Evolutionary conservation across 495 filamentous ascomycete species (phyloP).

Genomic region (Lichenothelia convexa): DNA sequence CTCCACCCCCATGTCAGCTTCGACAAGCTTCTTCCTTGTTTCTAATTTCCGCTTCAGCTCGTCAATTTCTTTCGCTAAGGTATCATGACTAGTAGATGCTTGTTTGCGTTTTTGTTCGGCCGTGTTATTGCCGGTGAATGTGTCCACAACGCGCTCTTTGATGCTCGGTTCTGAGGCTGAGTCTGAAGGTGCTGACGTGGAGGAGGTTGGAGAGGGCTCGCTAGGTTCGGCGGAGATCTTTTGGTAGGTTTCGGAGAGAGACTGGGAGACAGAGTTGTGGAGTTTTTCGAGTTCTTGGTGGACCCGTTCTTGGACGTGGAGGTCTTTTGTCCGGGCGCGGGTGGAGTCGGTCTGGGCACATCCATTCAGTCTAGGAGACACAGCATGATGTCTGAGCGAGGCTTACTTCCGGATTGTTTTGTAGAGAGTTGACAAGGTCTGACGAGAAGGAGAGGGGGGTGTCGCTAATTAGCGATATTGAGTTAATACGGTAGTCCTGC

Average conservation of each 20-base stretch:
- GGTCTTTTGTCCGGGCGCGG: conserved; percentile 64
- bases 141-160: conserved; percentile 24
- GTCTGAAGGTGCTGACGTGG: conserved; percentile 14
- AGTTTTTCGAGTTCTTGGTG: conserved; percentile 63
- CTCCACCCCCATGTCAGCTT: conserved; percentile 46
- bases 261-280: conserved; percentile 32
- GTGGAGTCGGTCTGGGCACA: conserved; percentile 67
- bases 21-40: conserved; percentile 49
- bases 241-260: conserved; percentile 44
- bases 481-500: conserved; percentile 1
- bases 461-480: conserved; percentile 42
- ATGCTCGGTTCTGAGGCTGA: conserved; percentile 18
- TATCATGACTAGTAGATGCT: conserved; percentile 29
- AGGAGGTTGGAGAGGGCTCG: conserved; percentile 21
- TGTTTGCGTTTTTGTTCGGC: conserved; percentile 21
- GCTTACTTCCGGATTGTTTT: conserved; percentile 68
- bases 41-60: conserved; percentile 57
- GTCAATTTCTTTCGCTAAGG: conserved; percentile 49
- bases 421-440: conserved; percentile 62
- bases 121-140: conserved; percentile 28
- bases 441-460: conserved; percentile 75
- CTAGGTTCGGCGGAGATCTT: conserved; percentile 30
- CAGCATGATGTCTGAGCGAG: not conserved
- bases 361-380: too few relatives aligned
- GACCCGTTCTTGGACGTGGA: conserved; percentile 78